Conservation (phyloP, 306 rosid genomes). For the Lathyrus tuberosus region DNA sequence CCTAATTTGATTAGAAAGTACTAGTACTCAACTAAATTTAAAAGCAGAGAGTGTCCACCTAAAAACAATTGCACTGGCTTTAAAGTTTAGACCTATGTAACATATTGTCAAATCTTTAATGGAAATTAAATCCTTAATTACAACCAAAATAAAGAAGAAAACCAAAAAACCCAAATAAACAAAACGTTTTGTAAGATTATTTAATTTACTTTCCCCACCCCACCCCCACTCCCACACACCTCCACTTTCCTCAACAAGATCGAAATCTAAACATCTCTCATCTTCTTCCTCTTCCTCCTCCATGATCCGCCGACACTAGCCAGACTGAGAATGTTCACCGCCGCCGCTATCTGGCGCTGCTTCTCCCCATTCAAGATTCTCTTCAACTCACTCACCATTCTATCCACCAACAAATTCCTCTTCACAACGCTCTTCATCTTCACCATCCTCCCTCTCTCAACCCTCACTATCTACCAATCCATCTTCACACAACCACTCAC, state of each 20-base stretch:
- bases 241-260: neutral
- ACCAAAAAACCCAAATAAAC: no score
- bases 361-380: constrained; percentile 42
- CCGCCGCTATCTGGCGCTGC: constrained; percentile 10
- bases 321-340: constrained; percentile 44
- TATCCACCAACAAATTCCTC: constrained; percentile 44
- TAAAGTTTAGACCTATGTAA: no score
- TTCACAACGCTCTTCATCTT: constrained; percentile 57
- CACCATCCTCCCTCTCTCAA: constrained; percentile 64
- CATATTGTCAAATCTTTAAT: no score
- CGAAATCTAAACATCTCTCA: neutral
- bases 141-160: no score
- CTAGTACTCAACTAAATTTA: no score
- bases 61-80: no score
- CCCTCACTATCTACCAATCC: constrained; percentile 55
- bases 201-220: no score
- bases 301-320: neutral
- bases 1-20: no score
- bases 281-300: neutral
- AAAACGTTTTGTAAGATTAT: no score
- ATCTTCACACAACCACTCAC: constrained; percentile 50
- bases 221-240: neutral
- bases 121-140: no score
- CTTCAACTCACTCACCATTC: constrained; percentile 47
- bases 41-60: no score